Percentiles rank a stretch among this genome's conserved stretches.
Conservation (phyloP, 768 basidiomycete species). For the Mrakia blollopis region DNA sequence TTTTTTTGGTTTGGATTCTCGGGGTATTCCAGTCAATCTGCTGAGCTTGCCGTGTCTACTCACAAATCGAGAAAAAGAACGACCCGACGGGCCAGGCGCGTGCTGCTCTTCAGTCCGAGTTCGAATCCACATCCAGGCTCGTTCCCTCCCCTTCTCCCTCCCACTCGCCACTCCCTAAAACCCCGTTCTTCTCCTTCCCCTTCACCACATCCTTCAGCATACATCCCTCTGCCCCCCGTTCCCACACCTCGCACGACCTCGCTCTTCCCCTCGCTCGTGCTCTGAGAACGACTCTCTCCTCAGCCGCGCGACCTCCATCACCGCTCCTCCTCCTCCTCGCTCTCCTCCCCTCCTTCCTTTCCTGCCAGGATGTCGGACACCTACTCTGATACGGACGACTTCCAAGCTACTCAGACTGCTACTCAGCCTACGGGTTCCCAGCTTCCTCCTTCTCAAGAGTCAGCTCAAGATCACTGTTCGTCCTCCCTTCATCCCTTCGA, state of each 20-base stretch:
- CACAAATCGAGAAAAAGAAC: too few species aligned
- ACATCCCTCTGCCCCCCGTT: not conserved
- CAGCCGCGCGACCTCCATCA: not conserved
- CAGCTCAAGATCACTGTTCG: constrained; percentile 19
- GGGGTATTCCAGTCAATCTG: too few species aligned
- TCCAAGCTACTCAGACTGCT: constrained; percentile 16
- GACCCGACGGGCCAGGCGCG: too few species aligned
- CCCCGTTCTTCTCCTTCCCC: too few species aligned
- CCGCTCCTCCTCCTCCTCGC: not conserved
- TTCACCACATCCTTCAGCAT: not conserved
- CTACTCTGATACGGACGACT: constrained; percentile 1
- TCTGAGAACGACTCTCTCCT: not conserved
- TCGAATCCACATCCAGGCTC: too few species aligned
- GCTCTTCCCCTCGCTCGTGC: not conserved
- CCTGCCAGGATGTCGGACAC: not conserved
- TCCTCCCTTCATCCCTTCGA: constrained; percentile 15
- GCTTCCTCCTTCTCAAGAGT: not conserved
- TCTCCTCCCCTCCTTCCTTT: not conserved
- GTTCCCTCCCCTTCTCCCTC: too few species aligned
- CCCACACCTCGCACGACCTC: not conserved
- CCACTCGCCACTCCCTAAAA: too few species aligned
- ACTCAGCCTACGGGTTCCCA: constrained; percentile 6
- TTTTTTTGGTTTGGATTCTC: not conserved
- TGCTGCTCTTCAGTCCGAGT: too few species aligned
- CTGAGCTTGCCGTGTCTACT: too few species aligned